phyloP scores from a whole-genome alignment of 2,329 filamentous ascomycete species.

The Colletotrichum sp. region DNA sequence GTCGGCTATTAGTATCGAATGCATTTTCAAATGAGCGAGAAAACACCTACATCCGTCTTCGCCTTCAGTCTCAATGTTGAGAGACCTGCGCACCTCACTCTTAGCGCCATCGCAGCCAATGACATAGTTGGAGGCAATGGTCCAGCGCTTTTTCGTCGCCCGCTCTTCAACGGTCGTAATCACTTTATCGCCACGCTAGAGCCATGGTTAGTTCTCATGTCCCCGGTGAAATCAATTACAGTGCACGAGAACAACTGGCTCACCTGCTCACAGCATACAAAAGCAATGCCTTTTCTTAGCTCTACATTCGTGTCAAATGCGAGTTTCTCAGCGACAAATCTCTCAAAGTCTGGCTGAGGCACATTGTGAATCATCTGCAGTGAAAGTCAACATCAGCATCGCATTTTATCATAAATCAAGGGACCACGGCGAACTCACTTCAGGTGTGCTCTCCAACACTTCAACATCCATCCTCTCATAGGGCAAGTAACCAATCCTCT shows the following conservation, averaged over 20 bases:
- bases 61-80: constrained; percentile 41
- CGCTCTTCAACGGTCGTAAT: constrained; percentile 33
- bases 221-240: background rate
- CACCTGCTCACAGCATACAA: constrained; percentile 36
- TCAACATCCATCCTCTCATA: constrained; percentile 19
- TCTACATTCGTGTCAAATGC: constrained; percentile 28
- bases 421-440: background rate
- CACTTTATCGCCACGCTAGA: constrained; percentile 26
- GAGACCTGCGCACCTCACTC: constrained; percentile 31
- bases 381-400: background rate
- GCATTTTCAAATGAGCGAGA: background rate
- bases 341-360: constrained; percentile 42
- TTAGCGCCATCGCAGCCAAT: constrained; percentile 41
- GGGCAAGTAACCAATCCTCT: constrained; percentile 4
- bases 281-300: constrained; percentile 34
- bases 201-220: background rate
- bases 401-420: background rate
- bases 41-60: constrained; percentile 40
- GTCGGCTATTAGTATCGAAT: background rate
- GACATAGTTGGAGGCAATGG: constrained; percentile 33
- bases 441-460: constrained; percentile 15
- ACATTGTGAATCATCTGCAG: constrained; percentile 46
- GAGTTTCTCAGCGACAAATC: constrained; percentile 27
- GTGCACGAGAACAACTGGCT: background rate
- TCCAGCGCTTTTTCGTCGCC: constrained; percentile 23